A percentile compares a stretch with the other conserved stretches of the same genome.
Evolutionary conservation across 306 rosid genomes (phyloP).

Genomic region (Sicyos edulis): DNA sequence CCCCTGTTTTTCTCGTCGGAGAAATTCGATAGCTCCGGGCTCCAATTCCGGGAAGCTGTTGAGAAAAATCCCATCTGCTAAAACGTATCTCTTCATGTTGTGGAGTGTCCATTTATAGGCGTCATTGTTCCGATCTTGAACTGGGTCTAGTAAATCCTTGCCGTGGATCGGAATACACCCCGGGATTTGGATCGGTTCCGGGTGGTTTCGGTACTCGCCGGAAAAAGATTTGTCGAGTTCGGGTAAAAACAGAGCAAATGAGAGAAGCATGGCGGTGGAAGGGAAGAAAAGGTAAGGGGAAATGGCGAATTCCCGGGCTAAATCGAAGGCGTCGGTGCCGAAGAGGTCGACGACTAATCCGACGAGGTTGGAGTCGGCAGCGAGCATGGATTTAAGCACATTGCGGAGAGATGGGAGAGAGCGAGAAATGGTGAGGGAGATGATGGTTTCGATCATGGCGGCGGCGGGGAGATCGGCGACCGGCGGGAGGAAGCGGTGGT

Average conservation of each 20-base stretch:
- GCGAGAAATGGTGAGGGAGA: conserved; percentile 28
- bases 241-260: conserved; percentile 38
- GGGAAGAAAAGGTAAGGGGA: conserved; percentile 43
- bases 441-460: too few species aligned
- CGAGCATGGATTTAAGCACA: too few species aligned
- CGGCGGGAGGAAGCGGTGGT: too few species aligned
- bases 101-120: conserved; percentile 47
- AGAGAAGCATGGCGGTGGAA: conserved; percentile 40
- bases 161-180: conserved; percentile 55
- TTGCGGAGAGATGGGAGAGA: conserved; percentile 23
- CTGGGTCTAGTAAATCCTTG: conserved; percentile 41
- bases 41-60: conserved; percentile 62
- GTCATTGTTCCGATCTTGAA: conserved; percentile 50
- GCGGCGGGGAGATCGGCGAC: conserved; percentile 33
- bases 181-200: conserved; percentile 45
- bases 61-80: conserved; percentile 45
- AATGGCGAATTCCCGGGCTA: conserved; percentile 27
- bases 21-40: conserved; percentile 31
- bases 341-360: conserved; percentile 27
- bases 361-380: not conserved
- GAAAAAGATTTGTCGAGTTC: conserved; percentile 33
- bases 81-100: conserved; percentile 31
- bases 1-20: conserved; percentile 10
- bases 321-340: too few species aligned
- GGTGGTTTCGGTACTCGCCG: conserved; percentile 39